A percentile compares a stretch with the other conserved stretches of the same genome.
These are phyloP conservation scores for Agrocybe chaxingu DNA, from an alignment of 768 basidiomycete genomes.

Conservation along the genomic window DNA sequence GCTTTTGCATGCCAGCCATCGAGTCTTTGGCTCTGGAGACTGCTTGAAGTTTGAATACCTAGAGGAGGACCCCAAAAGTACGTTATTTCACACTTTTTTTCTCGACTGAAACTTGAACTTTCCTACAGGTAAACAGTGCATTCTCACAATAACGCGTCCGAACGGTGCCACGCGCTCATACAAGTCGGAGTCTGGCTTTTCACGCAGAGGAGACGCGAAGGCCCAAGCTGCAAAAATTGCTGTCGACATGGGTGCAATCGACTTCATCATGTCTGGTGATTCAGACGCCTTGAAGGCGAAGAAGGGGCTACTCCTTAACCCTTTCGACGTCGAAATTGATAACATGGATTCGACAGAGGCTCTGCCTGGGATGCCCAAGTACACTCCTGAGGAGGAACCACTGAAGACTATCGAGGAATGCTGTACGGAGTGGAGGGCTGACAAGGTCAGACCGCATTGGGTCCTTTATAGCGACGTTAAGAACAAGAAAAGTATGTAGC, in stretches of 20 bases:
- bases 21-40: constrained; percentile 37
- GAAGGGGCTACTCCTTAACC: constrained; percentile 31
- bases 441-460: constrained; percentile 52
- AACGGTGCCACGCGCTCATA: constrained; percentile 51
- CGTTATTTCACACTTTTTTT: constrained; percentile 6
- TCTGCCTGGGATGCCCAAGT: constrained; percentile 10
- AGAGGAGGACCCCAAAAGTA: constrained; percentile 38
- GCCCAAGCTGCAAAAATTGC: constrained; percentile 49
- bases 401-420: constrained; percentile 48
- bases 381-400: constrained; percentile 15
- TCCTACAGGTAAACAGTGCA: constrained; percentile 52
- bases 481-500: constrained; percentile 37
- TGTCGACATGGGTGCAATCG: constrained; percentile 55
- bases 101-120: neutral
- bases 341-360: constrained; percentile 14
- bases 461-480: constrained; percentile 45
- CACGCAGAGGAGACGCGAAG: constrained; percentile 52
- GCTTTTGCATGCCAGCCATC: constrained; percentile 41
- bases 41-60: constrained; percentile 45
- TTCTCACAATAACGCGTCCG: constrained; percentile 57
- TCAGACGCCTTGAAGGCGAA: constrained; percentile 28
- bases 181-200: constrained; percentile 42
- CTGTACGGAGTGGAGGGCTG: constrained; percentile 53
- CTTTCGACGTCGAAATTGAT: constrained; percentile 23
- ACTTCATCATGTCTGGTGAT: constrained; percentile 52